Evolutionary conservation across 345 rosid species (phyloP).

Genomic region (Camelina hispida): DNA sequence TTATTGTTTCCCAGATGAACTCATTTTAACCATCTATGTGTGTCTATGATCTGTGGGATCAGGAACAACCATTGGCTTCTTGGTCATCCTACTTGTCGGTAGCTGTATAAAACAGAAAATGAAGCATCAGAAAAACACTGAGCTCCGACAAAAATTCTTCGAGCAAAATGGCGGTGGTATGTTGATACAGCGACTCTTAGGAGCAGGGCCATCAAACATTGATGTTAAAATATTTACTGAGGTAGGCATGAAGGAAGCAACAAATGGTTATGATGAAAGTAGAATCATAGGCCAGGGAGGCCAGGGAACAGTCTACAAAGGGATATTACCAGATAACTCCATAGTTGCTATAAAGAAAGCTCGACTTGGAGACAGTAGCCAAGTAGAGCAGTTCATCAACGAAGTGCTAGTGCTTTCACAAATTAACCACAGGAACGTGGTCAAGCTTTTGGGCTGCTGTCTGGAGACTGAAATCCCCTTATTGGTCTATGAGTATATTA

Average conservation of each 20-base stretch:
- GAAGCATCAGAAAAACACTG: neutral
- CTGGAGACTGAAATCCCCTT: conserved; percentile 45
- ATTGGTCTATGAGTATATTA: conserved; percentile 43
- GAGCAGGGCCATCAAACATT: conserved; percentile 23
- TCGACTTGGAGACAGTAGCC: conserved; percentile 39
- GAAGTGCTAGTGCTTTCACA: conserved; percentile 54
- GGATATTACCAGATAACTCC: conserved; percentile 35
- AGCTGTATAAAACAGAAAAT: neutral
- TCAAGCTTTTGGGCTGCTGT: conserved; percentile 45
- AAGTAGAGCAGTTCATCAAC: conserved; percentile 47
- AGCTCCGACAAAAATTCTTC: conserved; percentile 34
- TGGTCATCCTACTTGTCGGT: conserved; percentile 10
- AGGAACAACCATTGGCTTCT: conserved; percentile 24
- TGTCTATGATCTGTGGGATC: neutral
- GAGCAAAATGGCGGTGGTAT: conserved; percentile 7
- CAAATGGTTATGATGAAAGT: conserved; percentile 36
- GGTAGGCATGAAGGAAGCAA: conserved; percentile 38
- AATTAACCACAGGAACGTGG: conserved; percentile 55
- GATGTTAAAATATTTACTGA: conserved; percentile 40
- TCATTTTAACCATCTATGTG: neutral
- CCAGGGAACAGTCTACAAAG: conserved; percentile 50
- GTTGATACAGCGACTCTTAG: conserved; percentile 21
- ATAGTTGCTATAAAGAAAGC: conserved; percentile 47
- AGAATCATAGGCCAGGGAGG: conserved; percentile 45
- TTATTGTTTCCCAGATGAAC: neutral